Conservation (phyloP, 2,329 filamentous ascomycete genomes). For the Colletotrichum sp. region DNA sequence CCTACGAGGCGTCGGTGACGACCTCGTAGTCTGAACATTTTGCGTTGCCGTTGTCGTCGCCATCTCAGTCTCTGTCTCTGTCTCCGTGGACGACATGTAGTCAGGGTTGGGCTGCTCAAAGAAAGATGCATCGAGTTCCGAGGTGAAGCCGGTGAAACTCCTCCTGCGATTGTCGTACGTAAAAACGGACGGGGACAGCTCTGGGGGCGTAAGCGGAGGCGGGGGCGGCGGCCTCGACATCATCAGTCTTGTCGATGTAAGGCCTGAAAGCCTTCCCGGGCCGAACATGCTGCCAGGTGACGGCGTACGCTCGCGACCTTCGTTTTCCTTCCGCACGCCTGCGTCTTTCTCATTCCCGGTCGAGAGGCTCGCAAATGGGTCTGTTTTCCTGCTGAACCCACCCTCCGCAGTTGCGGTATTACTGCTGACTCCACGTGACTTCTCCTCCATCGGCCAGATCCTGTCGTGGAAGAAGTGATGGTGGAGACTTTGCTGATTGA, state of each 20-base stretch:
- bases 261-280: not conserved
- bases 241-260: slow-evolving; percentile 10
- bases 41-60: slow-evolving; percentile 25
- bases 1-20: slow-evolving; percentile 38
- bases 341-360: not conserved
- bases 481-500: slow-evolving; percentile 17
- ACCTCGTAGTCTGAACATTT: slow-evolving; percentile 22
- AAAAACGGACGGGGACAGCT: slow-evolving; percentile 45
- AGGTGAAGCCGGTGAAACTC: slow-evolving; percentile 34
- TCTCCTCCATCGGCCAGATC: slow-evolving; percentile 25
- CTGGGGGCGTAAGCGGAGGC: slow-evolving; percentile 54
- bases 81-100: slow-evolving; percentile 43
- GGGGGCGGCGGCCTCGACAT: slow-evolving; percentile 46
- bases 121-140: slow-evolving; percentile 40
- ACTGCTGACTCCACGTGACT: slow-evolving; percentile 34
- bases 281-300: not conserved
- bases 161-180: slow-evolving; percentile 44
- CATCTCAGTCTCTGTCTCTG: not conserved
- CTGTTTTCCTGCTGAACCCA: not conserved
- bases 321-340: not conserved
- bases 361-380: slow-evolving; percentile 1
- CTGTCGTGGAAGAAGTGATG: slow-evolving; percentile 7
- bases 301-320: not conserved
- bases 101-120: slow-evolving; percentile 57
- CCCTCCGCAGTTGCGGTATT: slow-evolving; percentile 16